Evolutionary conservation across 768 basidiomycete genomes (phyloP).

Genomic region (Lyophyllum semitale): DNA sequence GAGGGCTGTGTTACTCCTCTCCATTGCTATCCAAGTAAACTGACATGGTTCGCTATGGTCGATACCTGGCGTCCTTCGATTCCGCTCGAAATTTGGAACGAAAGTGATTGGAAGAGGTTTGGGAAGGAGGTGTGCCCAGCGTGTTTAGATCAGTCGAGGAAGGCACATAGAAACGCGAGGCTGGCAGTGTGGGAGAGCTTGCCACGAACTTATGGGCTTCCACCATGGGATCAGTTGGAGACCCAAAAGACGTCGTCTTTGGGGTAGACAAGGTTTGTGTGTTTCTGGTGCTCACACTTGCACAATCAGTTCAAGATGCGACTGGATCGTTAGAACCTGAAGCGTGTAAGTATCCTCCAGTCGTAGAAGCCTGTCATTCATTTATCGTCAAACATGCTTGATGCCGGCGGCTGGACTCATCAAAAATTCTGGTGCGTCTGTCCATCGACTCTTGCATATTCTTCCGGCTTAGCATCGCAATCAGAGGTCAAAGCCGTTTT

Average conservation of each 20-base stretch:
- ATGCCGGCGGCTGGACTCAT: no score
- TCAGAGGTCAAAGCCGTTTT: no score
- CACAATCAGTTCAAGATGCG: no score
- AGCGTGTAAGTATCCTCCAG: no score
- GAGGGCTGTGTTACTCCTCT: neutral
- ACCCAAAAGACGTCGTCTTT: conserved; percentile 8
- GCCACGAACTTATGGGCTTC: conserved; percentile 30
- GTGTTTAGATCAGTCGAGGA: conserved; percentile 12
- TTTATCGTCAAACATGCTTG: no score
- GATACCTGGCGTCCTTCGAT: conserved; percentile 16
- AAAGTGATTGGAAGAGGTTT: conserved; percentile 18
- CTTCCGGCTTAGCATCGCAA: no score
- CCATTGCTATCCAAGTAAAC: conserved; percentile 9
- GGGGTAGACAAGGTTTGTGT: neutral
- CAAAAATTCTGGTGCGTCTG: no score
- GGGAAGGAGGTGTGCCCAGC: conserved; percentile 11
- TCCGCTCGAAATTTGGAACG: conserved; percentile 18
- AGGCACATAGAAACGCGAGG: conserved; percentile 18
- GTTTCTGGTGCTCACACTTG: no score
- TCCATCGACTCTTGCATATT: no score
- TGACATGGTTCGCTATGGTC: conserved; percentile 16
- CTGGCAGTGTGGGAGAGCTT: conserved; percentile 33
- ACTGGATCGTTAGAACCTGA: no score
- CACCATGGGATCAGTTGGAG: conserved; percentile 30
- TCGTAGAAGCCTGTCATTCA: no score